Evolutionary conservation across 352 stramenopile species (phyloP).

Genomic region (Lagenidium sp.): DNA sequence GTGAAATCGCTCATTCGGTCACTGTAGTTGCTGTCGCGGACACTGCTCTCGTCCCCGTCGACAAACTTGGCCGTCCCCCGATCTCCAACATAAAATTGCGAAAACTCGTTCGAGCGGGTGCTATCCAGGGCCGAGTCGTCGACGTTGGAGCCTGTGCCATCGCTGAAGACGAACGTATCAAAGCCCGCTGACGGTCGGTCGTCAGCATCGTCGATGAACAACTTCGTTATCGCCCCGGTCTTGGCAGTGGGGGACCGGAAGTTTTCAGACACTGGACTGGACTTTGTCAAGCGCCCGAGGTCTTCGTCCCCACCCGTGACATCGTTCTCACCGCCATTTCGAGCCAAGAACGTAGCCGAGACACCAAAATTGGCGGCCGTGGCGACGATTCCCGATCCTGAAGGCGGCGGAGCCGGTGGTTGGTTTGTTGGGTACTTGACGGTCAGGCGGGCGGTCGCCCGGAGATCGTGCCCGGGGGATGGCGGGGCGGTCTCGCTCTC

Average conservation of each 20-base stretch:
- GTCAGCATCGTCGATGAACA: conserved; percentile 1
- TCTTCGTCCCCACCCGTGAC: conserved; percentile 4
- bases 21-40: too few species aligned
- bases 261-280: conserved; percentile 3
- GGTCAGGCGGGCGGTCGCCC: too few species aligned
- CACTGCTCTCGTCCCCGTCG: conserved; percentile 6
- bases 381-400: conserved; percentile 1
- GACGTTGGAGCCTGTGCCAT: too few species aligned
- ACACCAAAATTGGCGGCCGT: conserved; percentile 1
- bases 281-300: background rate
- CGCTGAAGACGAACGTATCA: too few species aligned
- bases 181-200: conserved; percentile 3
- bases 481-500: too few species aligned
- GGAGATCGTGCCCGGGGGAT: too few species aligned
- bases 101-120: conserved; percentile 1
- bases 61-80: background rate
- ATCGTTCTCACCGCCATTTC: conserved; percentile 6
- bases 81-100: conserved; percentile 4
- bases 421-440: too few species aligned
- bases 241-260: conserved; percentile 2
- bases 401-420: background rate
- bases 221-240: conserved; percentile 10
- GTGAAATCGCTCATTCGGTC: conserved; percentile 2
- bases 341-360: conserved; percentile 2
- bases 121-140: conserved; percentile 4